Conservation (phyloP, 2,329 filamentous ascomycete species). For the Fusarium citri region DNA sequence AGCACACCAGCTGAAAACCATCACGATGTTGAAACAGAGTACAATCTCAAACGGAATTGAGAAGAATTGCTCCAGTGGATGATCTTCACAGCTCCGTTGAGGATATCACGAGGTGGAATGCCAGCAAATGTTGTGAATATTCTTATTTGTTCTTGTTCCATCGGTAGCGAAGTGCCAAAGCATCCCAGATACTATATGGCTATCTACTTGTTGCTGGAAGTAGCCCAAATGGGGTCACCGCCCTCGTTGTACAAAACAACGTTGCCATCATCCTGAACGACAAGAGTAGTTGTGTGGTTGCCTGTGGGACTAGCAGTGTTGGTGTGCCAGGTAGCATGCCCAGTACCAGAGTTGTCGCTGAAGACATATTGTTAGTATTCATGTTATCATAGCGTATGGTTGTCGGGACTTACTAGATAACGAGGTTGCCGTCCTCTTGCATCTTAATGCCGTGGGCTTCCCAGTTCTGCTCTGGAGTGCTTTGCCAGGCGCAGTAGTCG, state of each 20-base stretch:
- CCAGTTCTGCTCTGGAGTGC: not conserved
- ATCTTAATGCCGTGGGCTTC: slow-evolving; percentile 2
- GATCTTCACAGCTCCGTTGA: too few species aligned
- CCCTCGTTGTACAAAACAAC: slow-evolving; percentile 14
- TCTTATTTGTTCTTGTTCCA: not conserved
- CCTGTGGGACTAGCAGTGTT: not conserved
- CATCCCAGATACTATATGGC: too few species aligned
- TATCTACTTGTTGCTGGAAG: slow-evolving; percentile 4
- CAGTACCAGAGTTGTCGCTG: slow-evolving; percentile 6
- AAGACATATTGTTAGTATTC: not conserved
- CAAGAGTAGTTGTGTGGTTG: not conserved
- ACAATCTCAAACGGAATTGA: too few species aligned
- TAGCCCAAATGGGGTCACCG: not conserved
- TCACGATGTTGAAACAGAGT: too few species aligned
- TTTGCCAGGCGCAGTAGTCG: slow-evolving; percentile 12
- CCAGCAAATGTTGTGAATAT: not conserved
- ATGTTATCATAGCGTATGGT: fast-evolving
- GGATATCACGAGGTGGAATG: fast-evolving
- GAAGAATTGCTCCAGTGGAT: too few species aligned
- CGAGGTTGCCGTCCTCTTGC: slow-evolving; percentile 15
- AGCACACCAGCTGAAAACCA: not conserved
- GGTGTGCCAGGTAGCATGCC: slow-evolving; percentile 8
- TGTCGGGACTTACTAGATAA: slow-evolving; percentile 1
- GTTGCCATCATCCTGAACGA: slow-evolving; percentile 9
- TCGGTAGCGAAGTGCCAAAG: not conserved